Conservation (phyloP, 495 filamentous ascomycete species). For the Elaphomyces granulatus region DNA sequence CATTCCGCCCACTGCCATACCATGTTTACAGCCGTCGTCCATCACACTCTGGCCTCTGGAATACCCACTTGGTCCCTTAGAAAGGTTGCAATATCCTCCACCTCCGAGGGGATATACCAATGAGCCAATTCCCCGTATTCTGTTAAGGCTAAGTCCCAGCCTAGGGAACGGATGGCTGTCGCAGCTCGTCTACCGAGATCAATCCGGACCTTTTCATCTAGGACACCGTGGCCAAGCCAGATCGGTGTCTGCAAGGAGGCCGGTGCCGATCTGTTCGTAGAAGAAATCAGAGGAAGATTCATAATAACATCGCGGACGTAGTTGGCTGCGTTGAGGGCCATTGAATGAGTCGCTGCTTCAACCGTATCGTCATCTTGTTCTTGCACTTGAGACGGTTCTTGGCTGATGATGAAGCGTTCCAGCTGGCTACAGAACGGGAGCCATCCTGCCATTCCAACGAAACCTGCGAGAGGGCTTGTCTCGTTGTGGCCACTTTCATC, state of each 20-base stretch:
- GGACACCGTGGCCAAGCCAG: not conserved
- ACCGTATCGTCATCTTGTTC: not conserved
- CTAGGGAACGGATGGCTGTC: not conserved
- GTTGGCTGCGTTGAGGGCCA: not conserved
- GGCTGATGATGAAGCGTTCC: not conserved
- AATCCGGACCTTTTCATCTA: not conserved
- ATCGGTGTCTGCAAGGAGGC: not conserved
- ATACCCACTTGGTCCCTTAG: not conserved
- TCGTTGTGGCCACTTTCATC: conserved; percentile 7
- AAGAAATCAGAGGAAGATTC: not conserved
- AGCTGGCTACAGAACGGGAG: conserved; percentile 27
- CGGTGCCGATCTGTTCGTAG: not conserved
- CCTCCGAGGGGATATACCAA: not conserved
- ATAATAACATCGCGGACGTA: not conserved
- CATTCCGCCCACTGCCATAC: too few relatives aligned
- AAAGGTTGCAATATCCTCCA: not conserved
- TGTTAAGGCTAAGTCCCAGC: not conserved
- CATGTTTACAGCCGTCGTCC: too few relatives aligned
- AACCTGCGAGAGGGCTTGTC: conserved; percentile 15
- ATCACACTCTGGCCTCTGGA: not conserved
- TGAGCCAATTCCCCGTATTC: not conserved
- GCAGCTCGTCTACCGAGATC: not conserved
- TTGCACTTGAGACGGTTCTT: not conserved
- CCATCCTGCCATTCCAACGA: conserved; percentile 38
- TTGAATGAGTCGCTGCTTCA: not conserved